phyloP scores from a whole-genome alignment of 2,329 filamentous ascomycete species.

The Orbilia ellipsospora region DNA sequence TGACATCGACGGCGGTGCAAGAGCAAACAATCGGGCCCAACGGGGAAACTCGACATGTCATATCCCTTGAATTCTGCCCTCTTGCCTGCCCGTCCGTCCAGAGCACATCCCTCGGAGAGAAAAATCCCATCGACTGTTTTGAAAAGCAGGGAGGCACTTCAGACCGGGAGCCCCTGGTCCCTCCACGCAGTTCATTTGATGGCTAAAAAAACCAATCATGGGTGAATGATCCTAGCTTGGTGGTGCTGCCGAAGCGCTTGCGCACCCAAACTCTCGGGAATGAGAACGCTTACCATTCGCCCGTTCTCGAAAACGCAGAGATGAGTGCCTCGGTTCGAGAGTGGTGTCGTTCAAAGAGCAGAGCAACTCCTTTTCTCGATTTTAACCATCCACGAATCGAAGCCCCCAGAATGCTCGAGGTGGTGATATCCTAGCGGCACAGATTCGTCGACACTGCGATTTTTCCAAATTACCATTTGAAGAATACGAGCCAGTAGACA shows the following conservation, averaged over 20 bases:
- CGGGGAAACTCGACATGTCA: neutral
- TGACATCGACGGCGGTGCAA: too few species aligned
- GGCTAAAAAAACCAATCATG: conserved; percentile 56
- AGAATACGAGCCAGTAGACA: conserved; percentile 1
- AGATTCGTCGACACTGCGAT: conserved; percentile 31
- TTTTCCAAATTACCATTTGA: conserved; percentile 18
- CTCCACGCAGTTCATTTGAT: conserved; percentile 40
- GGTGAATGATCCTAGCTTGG: conserved; percentile 36
- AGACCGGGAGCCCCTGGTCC: conserved; percentile 29
- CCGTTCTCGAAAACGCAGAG: conserved; percentile 20
- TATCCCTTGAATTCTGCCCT: neutral
- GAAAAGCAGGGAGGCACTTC: conserved; percentile 36
- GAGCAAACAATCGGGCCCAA: neutral
- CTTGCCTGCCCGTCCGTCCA: conserved; percentile 12
- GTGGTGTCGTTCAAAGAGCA: neutral
- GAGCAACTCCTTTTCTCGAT: conserved; percentile 6
- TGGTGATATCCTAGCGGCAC: conserved; percentile 9
- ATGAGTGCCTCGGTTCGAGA: conserved; percentile 38
- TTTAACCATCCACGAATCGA: conserved; percentile 37
- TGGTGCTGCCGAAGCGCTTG: conserved; percentile 55
- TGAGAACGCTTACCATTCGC: conserved; percentile 46
- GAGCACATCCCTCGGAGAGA: conserved; percentile 39
- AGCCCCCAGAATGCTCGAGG: conserved; percentile 11
- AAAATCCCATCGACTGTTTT: conserved; percentile 34
- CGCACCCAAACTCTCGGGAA: conserved; percentile 51